Percentiles rank a stretch among this genome's conserved stretches.
Evolutionary conservation across 805 yeast genomes (phyloP).

Genomic region (Wickerhamomyces tratensis): DNA sequence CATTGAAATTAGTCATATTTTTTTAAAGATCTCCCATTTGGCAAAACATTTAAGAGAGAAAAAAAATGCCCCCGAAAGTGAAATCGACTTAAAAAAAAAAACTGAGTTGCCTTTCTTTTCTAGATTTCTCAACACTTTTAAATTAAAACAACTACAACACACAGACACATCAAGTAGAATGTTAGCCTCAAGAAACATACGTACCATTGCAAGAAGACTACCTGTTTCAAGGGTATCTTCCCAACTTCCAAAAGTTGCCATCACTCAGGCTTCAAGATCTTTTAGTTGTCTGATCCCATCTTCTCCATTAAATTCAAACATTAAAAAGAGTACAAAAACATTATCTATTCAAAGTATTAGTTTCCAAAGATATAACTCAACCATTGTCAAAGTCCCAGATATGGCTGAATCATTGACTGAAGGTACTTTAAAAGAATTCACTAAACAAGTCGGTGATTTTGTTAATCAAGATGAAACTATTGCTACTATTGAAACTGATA

Average conservation of each 20-base stretch:
- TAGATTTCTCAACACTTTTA: too few relatives aligned
- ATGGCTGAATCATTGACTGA: slow-evolving; percentile 99
- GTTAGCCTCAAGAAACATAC: slow-evolving; percentile 10
- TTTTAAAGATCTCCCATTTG: too few relatives aligned
- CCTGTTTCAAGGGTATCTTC: slow-evolving; percentile 2
- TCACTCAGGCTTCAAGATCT: slow-evolving; percentile 1
- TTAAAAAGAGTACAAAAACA: too few relatives aligned
- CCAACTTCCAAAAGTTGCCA: not conserved
- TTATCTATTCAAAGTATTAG: not conserved
- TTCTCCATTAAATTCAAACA: not conserved
- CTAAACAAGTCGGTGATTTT: slow-evolving; percentile 77
- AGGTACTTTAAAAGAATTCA: slow-evolving; percentile 74
- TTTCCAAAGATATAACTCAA: slow-evolving; percentile 23
- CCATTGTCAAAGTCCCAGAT: slow-evolving; percentile 82
- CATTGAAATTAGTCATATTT: too few relatives aligned
- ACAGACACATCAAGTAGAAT: not conserved
- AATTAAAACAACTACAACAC: too few relatives aligned
- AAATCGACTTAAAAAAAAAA: too few relatives aligned
- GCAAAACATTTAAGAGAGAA: too few relatives aligned
- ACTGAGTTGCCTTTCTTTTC: too few relatives aligned
- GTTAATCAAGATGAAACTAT: slow-evolving; percentile 81
- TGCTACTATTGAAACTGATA: slow-evolving; percentile 97
- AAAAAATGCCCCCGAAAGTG: too few relatives aligned
- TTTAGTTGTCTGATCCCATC: not conserved
- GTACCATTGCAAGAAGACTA: slow-evolving; percentile 6